phyloP scores from a whole-genome alignment of 768 basidiomycete species.

The Suillus subluteus region DNA sequence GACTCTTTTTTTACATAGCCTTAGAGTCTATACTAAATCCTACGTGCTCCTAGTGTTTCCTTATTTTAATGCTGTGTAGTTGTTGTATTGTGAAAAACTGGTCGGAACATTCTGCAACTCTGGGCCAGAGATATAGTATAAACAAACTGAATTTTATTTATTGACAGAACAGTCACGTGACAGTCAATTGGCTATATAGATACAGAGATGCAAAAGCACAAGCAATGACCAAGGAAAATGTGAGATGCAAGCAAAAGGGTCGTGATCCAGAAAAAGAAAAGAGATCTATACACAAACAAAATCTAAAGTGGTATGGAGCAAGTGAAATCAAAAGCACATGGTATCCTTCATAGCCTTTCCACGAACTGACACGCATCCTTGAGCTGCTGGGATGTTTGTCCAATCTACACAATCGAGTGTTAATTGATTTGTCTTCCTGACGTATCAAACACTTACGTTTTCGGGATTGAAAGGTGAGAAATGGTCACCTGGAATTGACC shows the following conservation, averaged over 20 bases:
- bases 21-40: too few relatives aligned
- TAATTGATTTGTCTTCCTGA: background rate
- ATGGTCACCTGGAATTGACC: constrained; percentile 70
- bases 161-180: background rate
- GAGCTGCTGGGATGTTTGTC: constrained; percentile 28
- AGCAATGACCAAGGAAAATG: background rate
- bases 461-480: constrained; percentile 56
- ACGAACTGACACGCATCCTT: constrained; percentile 22
- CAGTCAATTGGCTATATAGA: background rate
- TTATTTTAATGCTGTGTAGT: too few relatives aligned
- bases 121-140: too few relatives aligned
- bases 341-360: constrained; percentile 4
- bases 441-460: constrained; percentile 45
- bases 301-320: background rate
- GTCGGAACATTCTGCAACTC: too few relatives aligned
- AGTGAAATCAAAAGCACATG: background rate
- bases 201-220: background rate
- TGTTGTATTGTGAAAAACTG: too few relatives aligned
- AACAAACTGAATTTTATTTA: background rate
- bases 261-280: background rate
- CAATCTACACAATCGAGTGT: constrained; percentile 17
- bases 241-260: background rate
- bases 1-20: too few relatives aligned
- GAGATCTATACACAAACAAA: background rate
- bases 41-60: too few relatives aligned